A percentile compares a stretch with the other conserved stretches of the same genome.
phyloP scores from a whole-genome alignment of 2,329 filamentous ascomycete species.

The Chalaropsis ovoidea region DNA sequence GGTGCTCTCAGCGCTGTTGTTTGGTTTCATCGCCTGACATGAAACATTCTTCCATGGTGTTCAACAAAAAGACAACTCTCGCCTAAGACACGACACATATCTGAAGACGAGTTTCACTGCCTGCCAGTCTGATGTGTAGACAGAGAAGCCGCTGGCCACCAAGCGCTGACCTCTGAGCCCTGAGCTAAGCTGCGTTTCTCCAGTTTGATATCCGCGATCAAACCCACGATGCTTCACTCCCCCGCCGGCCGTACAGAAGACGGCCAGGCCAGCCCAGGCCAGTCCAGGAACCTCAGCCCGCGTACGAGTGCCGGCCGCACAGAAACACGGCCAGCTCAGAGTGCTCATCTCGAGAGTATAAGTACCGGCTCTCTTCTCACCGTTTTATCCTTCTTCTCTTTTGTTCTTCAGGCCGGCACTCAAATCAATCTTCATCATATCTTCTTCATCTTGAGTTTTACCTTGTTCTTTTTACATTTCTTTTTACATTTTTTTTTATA shows the following conservation, averaged over 20 bases:
- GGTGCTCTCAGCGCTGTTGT: neutral
- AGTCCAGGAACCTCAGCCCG: neutral
- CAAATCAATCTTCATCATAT: constrained; percentile 5
- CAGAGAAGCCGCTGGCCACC: neutral
- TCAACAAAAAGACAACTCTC: neutral
- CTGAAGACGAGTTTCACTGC: neutral
- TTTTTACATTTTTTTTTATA: constrained; percentile 15
- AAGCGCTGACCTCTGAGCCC: neutral
- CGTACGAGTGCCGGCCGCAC: neutral
- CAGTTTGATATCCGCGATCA: neutral
- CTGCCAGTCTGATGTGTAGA: neutral
- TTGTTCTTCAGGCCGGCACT: constrained; percentile 20
- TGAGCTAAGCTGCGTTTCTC: neutral
- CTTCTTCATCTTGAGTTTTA: constrained; percentile 5
- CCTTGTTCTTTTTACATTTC: constrained; percentile 20
- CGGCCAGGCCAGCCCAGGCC: neutral
- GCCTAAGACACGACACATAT: neutral
- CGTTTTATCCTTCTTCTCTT: neutral
- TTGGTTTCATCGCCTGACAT: neutral
- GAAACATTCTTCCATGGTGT: neutral
- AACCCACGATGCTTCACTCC: neutral
- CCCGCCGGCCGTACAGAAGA: neutral
- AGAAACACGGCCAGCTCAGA: too few species aligned
- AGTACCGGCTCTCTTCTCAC: neutral
- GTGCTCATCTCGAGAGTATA: too few species aligned